Evolutionary conservation across 305 asterid species (phyloP), one percentile per base, ranked within the genome.

Genomic region (Petunia hybrid): DNA sequence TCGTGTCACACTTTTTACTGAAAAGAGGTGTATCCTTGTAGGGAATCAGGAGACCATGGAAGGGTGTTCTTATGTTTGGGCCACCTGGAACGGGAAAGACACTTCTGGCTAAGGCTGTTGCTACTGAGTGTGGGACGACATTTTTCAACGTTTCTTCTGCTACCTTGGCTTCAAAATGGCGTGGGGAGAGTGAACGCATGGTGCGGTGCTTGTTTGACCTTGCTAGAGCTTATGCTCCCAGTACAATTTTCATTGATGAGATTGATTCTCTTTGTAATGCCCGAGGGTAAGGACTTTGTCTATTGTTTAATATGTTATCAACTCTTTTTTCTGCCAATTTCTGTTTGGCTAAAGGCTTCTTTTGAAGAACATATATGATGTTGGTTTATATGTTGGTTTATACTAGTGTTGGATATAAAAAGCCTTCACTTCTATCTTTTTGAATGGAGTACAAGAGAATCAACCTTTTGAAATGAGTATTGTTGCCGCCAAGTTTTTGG

Each of bases 1-100:
- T n/a, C n/a, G n/a, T n/a, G n/a, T n/a, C n/a, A n/a, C n/a, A n/a
- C n/a, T n/a, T n/a, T n/a, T n/a, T n/a, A n/a, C n/a, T n/a, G n/a
- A n/a, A n/a, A n/a, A 73, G 57, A 62, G 35, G 61, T 57, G 64
- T 80, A 63, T 77, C 36, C 31, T 22, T 81, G 80, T 86, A 95
- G 99, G 99, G 99, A 84, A 95, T 95, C 63, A 91, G 99, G 82
- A 93, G 98, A 89, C 99, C 99, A 4, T 93, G 99, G 99, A 95
- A 95, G 87, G 99, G 99, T 77, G 99, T 95, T 53, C 95, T 95
- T 82, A 93, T 95, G 99, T 95, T 95, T 92, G 99, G 99, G 62
- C 98, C 99, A 61, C 99, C 98, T 74, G 99, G 99, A 85, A 95
- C 99, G 41, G 99, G 99, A 74, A 93, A 95, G 90, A 95, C 99